Percentiles rank a stretch among this genome's conserved stretches.
Evolutionary conservation across 2,329 filamentous ascomycete species (phyloP).

Genomic region (Periconia sp.): DNA sequence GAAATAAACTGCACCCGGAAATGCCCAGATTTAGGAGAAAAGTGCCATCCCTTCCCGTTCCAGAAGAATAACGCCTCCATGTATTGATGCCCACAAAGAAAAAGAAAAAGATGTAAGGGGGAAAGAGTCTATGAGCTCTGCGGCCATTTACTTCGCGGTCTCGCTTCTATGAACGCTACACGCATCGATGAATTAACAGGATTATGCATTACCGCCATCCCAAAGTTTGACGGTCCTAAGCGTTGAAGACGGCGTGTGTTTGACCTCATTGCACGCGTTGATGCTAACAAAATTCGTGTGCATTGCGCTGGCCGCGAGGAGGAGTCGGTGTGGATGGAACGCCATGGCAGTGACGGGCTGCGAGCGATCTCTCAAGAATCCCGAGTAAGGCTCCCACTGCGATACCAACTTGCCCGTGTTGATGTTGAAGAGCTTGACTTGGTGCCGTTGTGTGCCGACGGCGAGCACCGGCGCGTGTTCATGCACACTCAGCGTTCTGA

Average conservation of each 20-base stretch:
- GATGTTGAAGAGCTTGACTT: constrained; percentile 91
- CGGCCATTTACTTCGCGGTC: too few species aligned
- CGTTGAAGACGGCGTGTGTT: constrained; percentile 16
- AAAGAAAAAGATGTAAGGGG: too few species aligned
- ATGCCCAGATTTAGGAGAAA: too few species aligned
- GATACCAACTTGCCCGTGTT: constrained; percentile 74
- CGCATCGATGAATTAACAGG: neutral
- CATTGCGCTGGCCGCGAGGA: constrained; percentile 82
- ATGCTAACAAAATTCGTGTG: constrained; percentile 91
- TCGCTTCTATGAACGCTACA: too few species aligned
- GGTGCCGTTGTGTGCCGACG: constrained; percentile 84
- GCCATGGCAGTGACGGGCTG: constrained; percentile 84
- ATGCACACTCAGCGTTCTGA: constrained; percentile 87
- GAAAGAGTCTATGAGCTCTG: too few species aligned
- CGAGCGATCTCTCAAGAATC: constrained; percentile 79
- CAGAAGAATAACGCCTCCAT: too few species aligned
- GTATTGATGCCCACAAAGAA: too few species aligned
- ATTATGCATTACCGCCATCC: constrained; percentile 26
- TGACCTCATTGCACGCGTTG: constrained; percentile 57
- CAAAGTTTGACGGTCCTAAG: constrained; percentile 34
- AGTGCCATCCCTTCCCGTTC: too few species aligned
- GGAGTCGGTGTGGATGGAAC: constrained; percentile 93
- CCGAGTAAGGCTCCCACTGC: constrained; percentile 84
- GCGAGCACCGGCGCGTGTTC: constrained; percentile 97
- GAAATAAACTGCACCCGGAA: too few species aligned